A percentile compares a stretch with the other conserved stretches of the same genome.
Conservation (phyloP, 495 filamentous ascomycete genomes). For the Aspergillus biplanus region DNA sequence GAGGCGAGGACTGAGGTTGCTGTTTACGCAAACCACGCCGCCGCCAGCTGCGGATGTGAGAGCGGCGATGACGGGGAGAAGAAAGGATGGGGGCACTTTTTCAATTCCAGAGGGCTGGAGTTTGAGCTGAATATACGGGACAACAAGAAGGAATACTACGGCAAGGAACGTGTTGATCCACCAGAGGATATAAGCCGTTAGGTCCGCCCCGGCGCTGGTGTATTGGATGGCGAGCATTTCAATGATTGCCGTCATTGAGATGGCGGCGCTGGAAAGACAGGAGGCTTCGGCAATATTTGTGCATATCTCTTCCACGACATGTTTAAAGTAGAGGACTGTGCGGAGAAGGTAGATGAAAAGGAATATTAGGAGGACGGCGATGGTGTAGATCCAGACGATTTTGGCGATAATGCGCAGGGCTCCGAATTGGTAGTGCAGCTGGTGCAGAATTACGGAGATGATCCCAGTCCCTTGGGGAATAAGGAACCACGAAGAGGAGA, state of each 20-base stretch:
- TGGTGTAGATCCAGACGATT: slow-evolving; percentile 40
- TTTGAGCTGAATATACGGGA: slow-evolving; percentile 35
- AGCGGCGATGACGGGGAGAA: slow-evolving; percentile 36
- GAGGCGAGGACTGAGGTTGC: slow-evolving; percentile 27
- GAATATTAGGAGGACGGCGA: slow-evolving; percentile 25
- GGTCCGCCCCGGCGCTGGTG: slow-evolving; percentile 16
- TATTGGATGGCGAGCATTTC: slow-evolving; percentile 31
- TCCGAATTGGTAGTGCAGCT: slow-evolving; percentile 38
- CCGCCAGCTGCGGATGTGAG: slow-evolving; percentile 37
- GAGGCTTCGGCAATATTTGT: slow-evolving; percentile 34
- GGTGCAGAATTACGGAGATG: slow-evolving; percentile 31
- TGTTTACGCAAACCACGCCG: slow-evolving; percentile 29
- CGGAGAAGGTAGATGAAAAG: slow-evolving; percentile 35
- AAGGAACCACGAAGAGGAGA: slow-evolving; percentile 38
- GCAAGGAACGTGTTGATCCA: slow-evolving; percentile 34
- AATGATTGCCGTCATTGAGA: slow-evolving; percentile 35
- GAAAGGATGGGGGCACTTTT: slow-evolving; percentile 23
- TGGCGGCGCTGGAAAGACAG: slow-evolving; percentile 36
- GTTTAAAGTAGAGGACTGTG: slow-evolving; percentile 28
- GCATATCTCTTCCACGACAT: slow-evolving; percentile 29
- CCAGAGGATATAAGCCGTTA: slow-evolving; percentile 37
- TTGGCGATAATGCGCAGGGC: slow-evolving; percentile 32
- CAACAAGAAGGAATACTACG: slow-evolving; percentile 24
- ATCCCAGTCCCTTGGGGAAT: slow-evolving; percentile 39
- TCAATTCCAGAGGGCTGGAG: slow-evolving; percentile 32